These are phyloP conservation scores for Fusarium cicatricum DNA, from an alignment of 2,329 filamentous ascomycete species.

Conservation along the genomic window DNA sequence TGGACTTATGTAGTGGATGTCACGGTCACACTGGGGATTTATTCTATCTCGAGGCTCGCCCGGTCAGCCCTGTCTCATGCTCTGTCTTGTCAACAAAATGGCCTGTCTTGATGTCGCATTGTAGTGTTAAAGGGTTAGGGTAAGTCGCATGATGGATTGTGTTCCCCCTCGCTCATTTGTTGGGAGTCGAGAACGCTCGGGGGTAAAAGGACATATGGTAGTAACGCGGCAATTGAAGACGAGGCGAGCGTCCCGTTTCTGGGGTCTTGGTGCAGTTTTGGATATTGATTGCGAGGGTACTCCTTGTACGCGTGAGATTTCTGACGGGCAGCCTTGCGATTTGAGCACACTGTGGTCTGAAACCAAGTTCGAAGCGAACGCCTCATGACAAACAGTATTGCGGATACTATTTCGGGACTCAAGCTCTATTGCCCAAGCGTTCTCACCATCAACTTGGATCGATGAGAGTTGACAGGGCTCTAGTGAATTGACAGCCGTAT, in stretches of 20 bases:
- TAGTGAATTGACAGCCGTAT: neutral
- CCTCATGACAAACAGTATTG: no score
- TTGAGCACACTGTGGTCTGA: no score
- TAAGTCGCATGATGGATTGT: neutral
- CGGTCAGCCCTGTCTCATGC: conserved; percentile 2
- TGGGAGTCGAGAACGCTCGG: conserved; percentile 4
- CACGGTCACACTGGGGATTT: conserved; percentile 18
- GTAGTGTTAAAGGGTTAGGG: neutral
- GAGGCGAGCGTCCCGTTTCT: neutral
- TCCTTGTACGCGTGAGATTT: conserved; percentile 3
- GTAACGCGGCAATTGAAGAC: conserved; percentile 4
- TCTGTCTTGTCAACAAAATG: neutral
- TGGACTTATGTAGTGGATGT: neutral
- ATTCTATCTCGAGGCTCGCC: neutral
- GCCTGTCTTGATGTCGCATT: conserved; percentile 3
- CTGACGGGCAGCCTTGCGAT: neutral
- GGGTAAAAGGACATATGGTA: neutral
- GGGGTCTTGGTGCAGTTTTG: conserved; percentile 1
- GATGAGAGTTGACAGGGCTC: no score
- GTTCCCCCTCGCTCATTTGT: no score
- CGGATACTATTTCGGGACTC: no score
- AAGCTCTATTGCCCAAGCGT: no score
- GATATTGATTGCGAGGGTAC: conserved; percentile 8
- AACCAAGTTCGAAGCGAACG: no score
- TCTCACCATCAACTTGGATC: no score